Percentiles rank a stretch among this genome's conserved stretches.
phyloP scores from a whole-genome alignment of 148 eudicot species.

The Pouteria glomerata region DNA sequence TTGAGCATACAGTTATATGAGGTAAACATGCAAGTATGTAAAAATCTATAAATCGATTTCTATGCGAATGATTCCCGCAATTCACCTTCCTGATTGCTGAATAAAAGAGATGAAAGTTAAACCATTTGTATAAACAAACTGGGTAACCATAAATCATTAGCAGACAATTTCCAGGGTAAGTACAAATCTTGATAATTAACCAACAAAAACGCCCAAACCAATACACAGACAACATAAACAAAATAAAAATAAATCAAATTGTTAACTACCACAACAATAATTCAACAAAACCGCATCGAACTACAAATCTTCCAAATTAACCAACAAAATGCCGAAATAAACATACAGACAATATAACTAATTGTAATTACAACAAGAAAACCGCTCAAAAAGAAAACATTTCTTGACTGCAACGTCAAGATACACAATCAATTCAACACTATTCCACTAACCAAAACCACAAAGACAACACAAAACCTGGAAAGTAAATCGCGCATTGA shows the following conservation, averaged over 20 bases:
- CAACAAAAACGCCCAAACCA: no score
- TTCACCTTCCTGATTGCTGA: not conserved
- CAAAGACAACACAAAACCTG: not conserved
- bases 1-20: not conserved
- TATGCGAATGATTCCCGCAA: not conserved
- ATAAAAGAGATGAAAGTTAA: not conserved
- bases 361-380: not conserved
- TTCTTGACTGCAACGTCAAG: not conserved
- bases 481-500: not conserved
- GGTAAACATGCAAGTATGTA: not conserved
- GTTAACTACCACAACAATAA: no score
- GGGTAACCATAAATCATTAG: no score
- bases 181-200: no score
- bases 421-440: not conserved
- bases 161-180: no score
- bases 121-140: no score
- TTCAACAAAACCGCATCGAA: not conserved
- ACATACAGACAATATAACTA: not conserved
- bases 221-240: no score
- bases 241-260: no score
- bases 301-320: not conserved
- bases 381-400: no score
- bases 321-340: not conserved
- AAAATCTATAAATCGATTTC: not conserved
- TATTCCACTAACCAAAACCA: not conserved